Base-by-base conservation (phyloP, 768 basidiomycete species). In the Leccinum obscurum region DNA sequence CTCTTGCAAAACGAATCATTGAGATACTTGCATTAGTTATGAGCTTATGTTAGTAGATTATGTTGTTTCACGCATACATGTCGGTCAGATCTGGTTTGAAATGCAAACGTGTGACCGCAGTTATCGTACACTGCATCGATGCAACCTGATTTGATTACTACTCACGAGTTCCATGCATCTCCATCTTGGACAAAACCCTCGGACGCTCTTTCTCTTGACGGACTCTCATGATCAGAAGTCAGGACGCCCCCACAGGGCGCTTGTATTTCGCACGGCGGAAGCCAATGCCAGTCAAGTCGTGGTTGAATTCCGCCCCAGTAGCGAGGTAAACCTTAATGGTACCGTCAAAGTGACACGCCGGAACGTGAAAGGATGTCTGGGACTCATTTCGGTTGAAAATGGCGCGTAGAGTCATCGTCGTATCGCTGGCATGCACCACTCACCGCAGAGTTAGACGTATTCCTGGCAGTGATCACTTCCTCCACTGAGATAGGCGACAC, bases 251-350 rank as follows among this genome's bases (percentile, higher is more conserved):
- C 74, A 74, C 35, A 78, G 83, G 63, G 89, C 81, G 14, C 83
- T 94, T 37, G 81, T 89, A 52, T 92, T 94, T 72, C 88, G 90
- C 52, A 81, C 84, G 24, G 85, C 86, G 22, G 79, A 77, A 57
- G 70, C 72, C 49, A 75, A 71, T 61, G 73, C 83, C 9, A 73
- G 72, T 26, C 90, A 92, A 70, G 90, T 90, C 50, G 83, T 95
- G 48, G 93, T 96, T 24, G 94, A 96, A 74, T 93, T 95, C 67
- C 74, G 95, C 11, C 85, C 83, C 0, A 86, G 86, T 63, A 79
- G 85, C 55, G 82, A 92, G 66, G 82, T 95, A 41, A 86, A 93
- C 68, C 78, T 92, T 46, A 68, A 77, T 26, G 83, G 80, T 60
- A 77, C 88, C 34, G 78, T 90, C 55, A 83, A 82, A 64, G 69